Evolutionary conservation across 2,329 filamentous ascomycete species (phyloP), one percentile per base, ranked within the genome.

Genomic region (Aureobasidium zeae): DNA sequence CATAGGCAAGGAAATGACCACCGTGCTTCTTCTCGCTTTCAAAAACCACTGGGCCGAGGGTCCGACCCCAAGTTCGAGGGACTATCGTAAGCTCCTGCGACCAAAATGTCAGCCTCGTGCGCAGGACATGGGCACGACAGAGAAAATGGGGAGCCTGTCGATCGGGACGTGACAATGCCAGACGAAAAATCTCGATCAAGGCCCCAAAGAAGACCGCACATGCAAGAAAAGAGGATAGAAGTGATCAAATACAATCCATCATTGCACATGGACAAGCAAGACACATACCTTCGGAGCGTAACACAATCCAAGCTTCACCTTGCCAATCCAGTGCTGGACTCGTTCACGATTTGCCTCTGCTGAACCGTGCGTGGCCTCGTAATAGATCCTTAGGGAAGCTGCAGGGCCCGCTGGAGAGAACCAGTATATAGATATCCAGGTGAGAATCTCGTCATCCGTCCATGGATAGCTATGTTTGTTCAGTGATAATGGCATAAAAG

Each of bases 361-460:
- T 7, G 30, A 30, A 8, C 59, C 58, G 46, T 79, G 76, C 5
- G 53, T 60, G 0, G 67, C 64, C 59, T 87, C 83, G 53, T 86
- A 86, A 61, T 89, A 89, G 36, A 87, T 85, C 6, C 79, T 62
- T 7, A 76, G 56, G 48, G 73, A 77, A 0, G 83, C 81, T 1
- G 77, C 78, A 0, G 83, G 78, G 0, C 84, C 83, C 1, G 81
- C 79, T 0, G 65, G 71, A 7, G 75, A 79, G 62, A 86, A 86
- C 56, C 73, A 77, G 58, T 88, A 88, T 28, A 88, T 72, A 37
- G 70, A 76, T 1, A 87, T 63, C 84, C 83, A 89, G 0, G 78
- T 84, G 19, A 85, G 63, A 7, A 88, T 71, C 62, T 88, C 83
- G 44, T 87, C 81, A 48, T 86, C 79, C 0, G 76, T 81, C 83